phyloP scores from a whole-genome alignment of 2,329 filamentous ascomycete genomes.

The Pseudogymnoascus sp. region DNA sequence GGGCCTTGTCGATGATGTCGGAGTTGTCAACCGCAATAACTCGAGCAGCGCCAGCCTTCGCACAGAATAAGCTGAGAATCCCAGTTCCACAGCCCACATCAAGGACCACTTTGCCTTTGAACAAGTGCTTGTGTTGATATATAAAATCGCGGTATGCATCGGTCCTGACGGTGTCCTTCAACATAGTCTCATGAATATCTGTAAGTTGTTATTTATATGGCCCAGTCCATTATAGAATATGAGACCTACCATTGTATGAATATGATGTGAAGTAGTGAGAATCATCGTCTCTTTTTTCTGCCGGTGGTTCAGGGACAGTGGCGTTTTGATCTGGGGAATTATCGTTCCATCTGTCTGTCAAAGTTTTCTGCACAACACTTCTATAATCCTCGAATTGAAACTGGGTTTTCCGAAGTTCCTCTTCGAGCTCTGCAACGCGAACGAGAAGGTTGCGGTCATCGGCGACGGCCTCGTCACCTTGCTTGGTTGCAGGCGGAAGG shows the following conservation, averaged over 20 bases:
- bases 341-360: slow-evolving; percentile 33
- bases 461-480: slow-evolving; percentile 26
- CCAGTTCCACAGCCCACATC: slow-evolving; percentile 86
- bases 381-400: slow-evolving; percentile 35
- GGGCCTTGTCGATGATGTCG: slow-evolving; percentile 78
- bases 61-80: slow-evolving; percentile 91
- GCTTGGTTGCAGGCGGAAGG: slow-evolving; percentile 41
- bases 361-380: slow-evolving; percentile 32
- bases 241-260: slow-evolving; percentile 51
- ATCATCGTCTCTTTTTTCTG: slow-evolving; percentile 46
- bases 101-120: slow-evolving; percentile 77
- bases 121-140: slow-evolving; percentile 81
- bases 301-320: slow-evolving; percentile 40
- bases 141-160: slow-evolving; percentile 93
- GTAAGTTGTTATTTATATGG: slow-evolving; percentile 11
- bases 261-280: slow-evolving; percentile 58
- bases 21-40: slow-evolving; percentile 92
- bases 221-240: background rate
- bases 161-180: slow-evolving; percentile 82
- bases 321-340: slow-evolving; percentile 28
- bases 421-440: slow-evolving; percentile 33
- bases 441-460: slow-evolving; percentile 25
- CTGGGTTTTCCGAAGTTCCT: slow-evolving; percentile 32
- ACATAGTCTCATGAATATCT: slow-evolving; percentile 94
- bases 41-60: slow-evolving; percentile 74